Percentiles rank a stretch among this genome's conserved stretches.
Conservation (phyloP, 148 eudicot species). For the Chenopodium quinoa region DNA sequence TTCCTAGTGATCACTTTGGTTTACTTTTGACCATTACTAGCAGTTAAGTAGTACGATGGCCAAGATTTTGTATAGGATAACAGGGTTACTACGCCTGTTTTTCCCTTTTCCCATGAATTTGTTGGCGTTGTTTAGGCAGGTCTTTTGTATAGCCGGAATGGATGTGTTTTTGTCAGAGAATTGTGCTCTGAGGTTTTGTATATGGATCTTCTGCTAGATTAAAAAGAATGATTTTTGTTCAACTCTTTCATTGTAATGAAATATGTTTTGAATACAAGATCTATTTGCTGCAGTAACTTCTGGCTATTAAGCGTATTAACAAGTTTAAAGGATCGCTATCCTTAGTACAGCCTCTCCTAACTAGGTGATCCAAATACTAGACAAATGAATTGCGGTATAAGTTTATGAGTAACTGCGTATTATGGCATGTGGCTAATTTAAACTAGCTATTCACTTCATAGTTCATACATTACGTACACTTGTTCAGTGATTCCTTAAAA, state of each 20-base stretch:
- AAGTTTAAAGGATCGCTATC: too few relatives aligned
- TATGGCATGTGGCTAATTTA: too few relatives aligned
- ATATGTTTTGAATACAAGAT: too few relatives aligned
- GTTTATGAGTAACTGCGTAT: not conserved
- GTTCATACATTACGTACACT: too few relatives aligned
- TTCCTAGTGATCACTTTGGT: slow-evolving; percentile 92
- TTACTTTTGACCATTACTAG: slow-evolving; percentile 50
- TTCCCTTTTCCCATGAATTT: not conserved
- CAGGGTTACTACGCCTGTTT: too few relatives aligned
- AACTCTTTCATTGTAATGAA: too few relatives aligned
- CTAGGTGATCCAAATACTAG: not conserved
- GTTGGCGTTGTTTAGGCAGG: not conserved
- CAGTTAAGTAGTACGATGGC: not conserved
- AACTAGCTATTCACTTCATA: too few relatives aligned
- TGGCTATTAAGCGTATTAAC: too few relatives aligned
- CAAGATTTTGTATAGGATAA: not conserved
- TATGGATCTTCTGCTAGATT: not conserved
- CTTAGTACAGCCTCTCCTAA: too few relatives aligned
- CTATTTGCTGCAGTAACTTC: too few relatives aligned
- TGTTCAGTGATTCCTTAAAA: too few relatives aligned
- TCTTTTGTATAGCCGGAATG: slow-evolving; percentile 14
- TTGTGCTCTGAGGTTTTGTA: slow-evolving; percentile 19
- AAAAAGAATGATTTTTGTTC: too few relatives aligned
- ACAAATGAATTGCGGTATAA: not conserved
- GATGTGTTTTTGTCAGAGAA: slow-evolving; percentile 1